A percentile compares a stretch with the other conserved stretches of the same genome.
These are phyloP conservation scores for Penicillium odoratum DNA, from an alignment of 495 filamentous ascomycete species.

Conservation along the genomic window DNA sequence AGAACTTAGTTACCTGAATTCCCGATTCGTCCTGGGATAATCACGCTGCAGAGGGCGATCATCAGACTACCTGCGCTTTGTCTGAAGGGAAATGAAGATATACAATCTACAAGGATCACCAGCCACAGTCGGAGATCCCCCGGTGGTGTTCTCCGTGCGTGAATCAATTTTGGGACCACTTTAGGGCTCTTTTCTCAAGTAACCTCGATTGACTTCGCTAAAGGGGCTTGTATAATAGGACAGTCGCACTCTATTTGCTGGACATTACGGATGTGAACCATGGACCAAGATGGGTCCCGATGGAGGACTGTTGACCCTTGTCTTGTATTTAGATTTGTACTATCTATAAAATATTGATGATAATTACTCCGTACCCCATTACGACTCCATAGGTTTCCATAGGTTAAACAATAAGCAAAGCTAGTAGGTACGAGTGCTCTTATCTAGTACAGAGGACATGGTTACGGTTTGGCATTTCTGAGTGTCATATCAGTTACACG, in stretches of 20 bases:
- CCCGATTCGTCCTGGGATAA: background rate
- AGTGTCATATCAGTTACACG: slow-evolving; percentile 15
- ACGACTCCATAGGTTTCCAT: no score
- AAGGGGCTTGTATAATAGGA: slow-evolving; percentile 4
- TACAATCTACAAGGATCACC: slow-evolving; percentile 17
- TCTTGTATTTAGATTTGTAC: background rate
- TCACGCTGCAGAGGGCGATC: background rate
- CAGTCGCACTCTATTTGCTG: slow-evolving; percentile 10
- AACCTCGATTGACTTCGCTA: background rate
- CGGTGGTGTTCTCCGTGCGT: slow-evolving; percentile 4
- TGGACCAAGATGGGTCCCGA: slow-evolving; percentile 20
- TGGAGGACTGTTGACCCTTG: slow-evolving; percentile 15
- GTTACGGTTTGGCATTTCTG: slow-evolving; percentile 1
- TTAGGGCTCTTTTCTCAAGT: slow-evolving; percentile 1
- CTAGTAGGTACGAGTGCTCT: background rate
- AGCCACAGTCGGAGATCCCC: slow-evolving; percentile 7
- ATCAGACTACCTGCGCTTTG: background rate
- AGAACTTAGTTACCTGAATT: background rate
- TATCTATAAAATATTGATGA: background rate
- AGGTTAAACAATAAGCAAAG: background rate
- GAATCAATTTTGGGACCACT: slow-evolving; percentile 2
- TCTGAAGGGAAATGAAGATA: slow-evolving; percentile 19
- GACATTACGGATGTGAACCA: slow-evolving; percentile 19
- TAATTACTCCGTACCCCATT: background rate
- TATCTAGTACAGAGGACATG: no score